phyloP scores from a whole-genome alignment of 192 early-diverging fungal species.

The Coemansia sp. region DNA sequence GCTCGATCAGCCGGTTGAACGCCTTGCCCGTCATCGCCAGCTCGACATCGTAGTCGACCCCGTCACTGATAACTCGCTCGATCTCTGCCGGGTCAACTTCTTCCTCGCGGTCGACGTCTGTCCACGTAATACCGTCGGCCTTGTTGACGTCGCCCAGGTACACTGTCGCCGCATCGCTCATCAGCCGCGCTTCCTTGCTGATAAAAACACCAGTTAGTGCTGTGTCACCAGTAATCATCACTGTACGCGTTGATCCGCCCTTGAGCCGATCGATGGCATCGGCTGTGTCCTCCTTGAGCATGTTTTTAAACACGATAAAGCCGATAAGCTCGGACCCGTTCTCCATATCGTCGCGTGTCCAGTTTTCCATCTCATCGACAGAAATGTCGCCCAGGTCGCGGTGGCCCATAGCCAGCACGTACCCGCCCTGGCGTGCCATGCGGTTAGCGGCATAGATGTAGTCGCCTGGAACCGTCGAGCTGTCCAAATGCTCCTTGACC shows the following conservation, averaged over 20 bases:
- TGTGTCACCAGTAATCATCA: slow-evolving; percentile 86
- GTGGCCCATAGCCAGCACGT: slow-evolving; percentile 74
- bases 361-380: slow-evolving; percentile 48
- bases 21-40: slow-evolving; percentile 72
- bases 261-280: slow-evolving; percentile 67
- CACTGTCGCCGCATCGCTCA: slow-evolving; percentile 52
- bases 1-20: slow-evolving; percentile 56
- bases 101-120: slow-evolving; percentile 60
- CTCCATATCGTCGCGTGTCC: slow-evolving; percentile 66
- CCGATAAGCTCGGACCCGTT: slow-evolving; percentile 55
- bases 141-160: slow-evolving; percentile 61
- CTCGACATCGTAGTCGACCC: slow-evolving; percentile 53
- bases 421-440: slow-evolving; percentile 72
- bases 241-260: slow-evolving; percentile 63
- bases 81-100: slow-evolving; percentile 52
- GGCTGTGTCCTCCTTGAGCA: slow-evolving; percentile 69
- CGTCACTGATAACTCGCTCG: slow-evolving; percentile 53
- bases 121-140: slow-evolving; percentile 62
- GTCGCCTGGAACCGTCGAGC: slow-evolving; percentile 52
- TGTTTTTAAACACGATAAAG: slow-evolving; percentile 75
- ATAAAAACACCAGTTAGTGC: slow-evolving; percentile 72
- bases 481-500: slow-evolving; percentile 54
- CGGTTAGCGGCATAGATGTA: slow-evolving; percentile 58
- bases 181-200: slow-evolving; percentile 66
- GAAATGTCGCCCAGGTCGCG: slow-evolving; percentile 58